These are phyloP conservation scores for Sugiyamaella valdiviana DNA, from an alignment of 805 yeast genomes.

Conservation along the genomic window DNA sequence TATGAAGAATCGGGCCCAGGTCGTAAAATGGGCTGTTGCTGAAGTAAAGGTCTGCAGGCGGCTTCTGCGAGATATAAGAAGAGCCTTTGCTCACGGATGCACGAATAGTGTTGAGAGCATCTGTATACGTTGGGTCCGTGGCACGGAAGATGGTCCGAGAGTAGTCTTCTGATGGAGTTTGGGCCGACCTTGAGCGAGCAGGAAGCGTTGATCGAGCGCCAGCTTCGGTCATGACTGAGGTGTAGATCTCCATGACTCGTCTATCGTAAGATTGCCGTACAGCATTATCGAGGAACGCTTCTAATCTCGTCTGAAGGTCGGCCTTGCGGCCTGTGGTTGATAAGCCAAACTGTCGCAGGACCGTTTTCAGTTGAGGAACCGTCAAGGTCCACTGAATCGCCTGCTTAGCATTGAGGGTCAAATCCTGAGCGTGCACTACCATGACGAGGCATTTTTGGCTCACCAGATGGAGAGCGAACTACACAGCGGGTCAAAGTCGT, in stretches of 20 bases:
- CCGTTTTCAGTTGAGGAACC: slow-evolving; percentile 27
- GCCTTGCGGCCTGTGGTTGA: slow-evolving; percentile 54
- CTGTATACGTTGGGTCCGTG: not conserved
- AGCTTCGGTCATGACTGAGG: not conserved
- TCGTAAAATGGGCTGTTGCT: slow-evolving; percentile 26
- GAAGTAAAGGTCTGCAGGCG: slow-evolving; percentile 16
- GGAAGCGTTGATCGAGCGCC: not conserved
- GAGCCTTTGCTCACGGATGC: not conserved
- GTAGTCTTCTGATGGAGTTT: not conserved
- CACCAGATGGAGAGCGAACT: no score
- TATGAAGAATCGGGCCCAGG: slow-evolving; percentile 13
- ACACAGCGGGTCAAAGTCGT: no score
- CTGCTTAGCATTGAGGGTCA: not conserved
- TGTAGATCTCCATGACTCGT: slow-evolving; percentile 37
- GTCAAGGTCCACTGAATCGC: slow-evolving; percentile 15
- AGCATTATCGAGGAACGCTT: slow-evolving; percentile 41
- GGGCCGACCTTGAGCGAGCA: not conserved
- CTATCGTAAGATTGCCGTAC: slow-evolving; percentile 38
- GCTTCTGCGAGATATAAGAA: slow-evolving; percentile 14
- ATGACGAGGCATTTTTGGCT: not conserved
- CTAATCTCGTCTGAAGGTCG: slow-evolving; percentile 51
- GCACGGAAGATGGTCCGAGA: slow-evolving; percentile 19
- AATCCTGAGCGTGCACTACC: not conserved
- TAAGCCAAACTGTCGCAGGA: slow-evolving; percentile 37
- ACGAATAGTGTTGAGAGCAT: not conserved